Base-by-base conservation (phyloP, 1,139 yeast genomes). In the Blastobotrys capitulatus region DNA sequence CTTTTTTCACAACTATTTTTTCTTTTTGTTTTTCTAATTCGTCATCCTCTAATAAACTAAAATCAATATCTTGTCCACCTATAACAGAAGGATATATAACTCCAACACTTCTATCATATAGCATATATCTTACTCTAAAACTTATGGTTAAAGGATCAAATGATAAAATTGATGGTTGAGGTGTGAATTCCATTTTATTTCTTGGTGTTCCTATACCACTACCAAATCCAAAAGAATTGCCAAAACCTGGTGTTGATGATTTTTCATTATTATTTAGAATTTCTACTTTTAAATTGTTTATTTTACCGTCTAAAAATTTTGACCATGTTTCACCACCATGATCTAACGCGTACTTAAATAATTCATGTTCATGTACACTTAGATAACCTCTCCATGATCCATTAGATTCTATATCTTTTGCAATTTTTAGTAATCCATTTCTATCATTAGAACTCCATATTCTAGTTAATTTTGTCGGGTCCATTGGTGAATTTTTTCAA, bases 41-140 rank as follows among this genome's bases (percentile, higher is more conserved):
- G 12, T 62, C 68, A 26, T 60, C 61, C 31, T 61, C 67, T 36
- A 63, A 53, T n/a, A 61, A 50, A 8, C 58, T 51, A 35, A 60
- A 60, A 43, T 59, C 67, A 27, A 63, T 44, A 27, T 62, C 68
- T 34, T 56, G 53, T 18, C 54, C 39, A 38, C 53, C 54, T 18
- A 49, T 52, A 54, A 50, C 45, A 7, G 56, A 44, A 12, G 69
- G 66, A 45, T 58, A 68, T 19, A 68, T 37, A 40, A 63, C 52
- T 9, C 64, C 64, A 9, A 69, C 57, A 4, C 68, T 57, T 50
- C 59, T 60, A 47, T 71, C 75, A 53, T 63, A 70, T 10, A 72
- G 61, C 75, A 71, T 71, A 49, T 68, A 70, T 25, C 75, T 53
- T 9, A 72, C 69, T 27, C 71, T 61, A 46, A 70, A 63, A 35